phyloP scores from a whole-genome alignment of 2,329 filamentous ascomycete species.

The Monilinia polystroma region DNA sequence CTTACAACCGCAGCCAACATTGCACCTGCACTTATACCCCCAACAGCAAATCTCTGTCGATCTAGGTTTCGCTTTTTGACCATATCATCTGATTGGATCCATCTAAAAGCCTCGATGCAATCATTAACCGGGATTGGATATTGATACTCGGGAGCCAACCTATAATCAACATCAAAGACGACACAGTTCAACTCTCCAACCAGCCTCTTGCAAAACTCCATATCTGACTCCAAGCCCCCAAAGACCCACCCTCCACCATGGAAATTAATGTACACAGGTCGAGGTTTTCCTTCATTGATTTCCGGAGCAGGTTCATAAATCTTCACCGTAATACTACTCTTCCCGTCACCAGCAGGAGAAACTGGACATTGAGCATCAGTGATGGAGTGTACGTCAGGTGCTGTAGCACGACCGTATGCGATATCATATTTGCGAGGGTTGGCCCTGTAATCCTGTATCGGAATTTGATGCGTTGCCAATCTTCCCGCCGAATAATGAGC shows the following conservation, averaged over 20 bases:
- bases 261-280: slow-evolving; percentile 44
- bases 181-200: slow-evolving; percentile 44
- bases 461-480: slow-evolving; percentile 44
- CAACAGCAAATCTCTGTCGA: slow-evolving; percentile 27
- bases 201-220: slow-evolving; percentile 45
- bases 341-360: slow-evolving; percentile 43
- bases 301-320: slow-evolving; percentile 43
- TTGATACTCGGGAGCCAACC: slow-evolving; percentile 47
- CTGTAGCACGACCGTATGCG: slow-evolving; percentile 42
- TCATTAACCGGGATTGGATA: slow-evolving; percentile 48
- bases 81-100: slow-evolving; percentile 36
- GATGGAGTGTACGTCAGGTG: slow-evolving; percentile 41
- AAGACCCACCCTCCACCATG: slow-evolving; percentile 45
- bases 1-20: slow-evolving; percentile 29
- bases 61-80: slow-evolving; percentile 32
- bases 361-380: slow-evolving; percentile 43
- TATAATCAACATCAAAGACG: slow-evolving; percentile 47
- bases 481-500: slow-evolving; percentile 46
- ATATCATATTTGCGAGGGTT: slow-evolving; percentile 43
- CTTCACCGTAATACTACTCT: slow-evolving; percentile 41
- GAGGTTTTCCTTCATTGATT: slow-evolving; percentile 33
- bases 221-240: slow-evolving; percentile 42
- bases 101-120: slow-evolving; percentile 47
- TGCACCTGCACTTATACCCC: slow-evolving; percentile 30
- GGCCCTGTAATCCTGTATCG: slow-evolving; percentile 40